Evolutionary conservation across 2,329 filamentous ascomycete genomes (phyloP).

Genomic region (Botrytis sinoallii): DNA sequence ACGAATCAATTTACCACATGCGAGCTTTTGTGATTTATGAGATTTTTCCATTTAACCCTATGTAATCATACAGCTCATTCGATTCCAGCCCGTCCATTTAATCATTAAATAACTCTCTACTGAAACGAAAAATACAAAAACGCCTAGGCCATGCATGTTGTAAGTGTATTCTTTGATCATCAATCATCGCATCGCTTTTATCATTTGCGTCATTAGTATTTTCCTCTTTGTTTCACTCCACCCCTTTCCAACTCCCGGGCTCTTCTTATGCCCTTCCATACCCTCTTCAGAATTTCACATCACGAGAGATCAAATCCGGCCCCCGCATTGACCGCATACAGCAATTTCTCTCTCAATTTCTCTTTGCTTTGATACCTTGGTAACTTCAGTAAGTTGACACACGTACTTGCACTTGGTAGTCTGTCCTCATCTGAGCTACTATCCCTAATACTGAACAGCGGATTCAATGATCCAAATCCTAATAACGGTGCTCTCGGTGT

Average conservation of each 20-base stretch:
- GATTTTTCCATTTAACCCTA: neutral
- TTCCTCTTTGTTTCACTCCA: neutral
- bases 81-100: neutral
- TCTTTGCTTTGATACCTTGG: conserved; percentile 70
- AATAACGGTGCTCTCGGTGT: conserved; percentile 87
- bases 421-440: conserved; percentile 71
- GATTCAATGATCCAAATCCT: conserved; percentile 82
- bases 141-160: conserved; percentile 6
- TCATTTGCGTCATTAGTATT: conserved; percentile 10
- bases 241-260: neutral
- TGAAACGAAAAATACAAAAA: neutral
- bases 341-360: conserved; percentile 71
- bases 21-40: neutral
- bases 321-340: conserved; percentile 86
- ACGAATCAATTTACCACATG: neutral
- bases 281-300: neutral
- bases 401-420: conserved; percentile 90
- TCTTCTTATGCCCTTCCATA: neutral
- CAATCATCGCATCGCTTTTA: conserved; percentile 8
- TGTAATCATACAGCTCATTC: neutral
- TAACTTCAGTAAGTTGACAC: conserved; percentile 90
- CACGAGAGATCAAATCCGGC: conserved; percentile 79
- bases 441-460: conserved; percentile 86
- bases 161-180: neutral
- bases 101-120: neutral